These are phyloP conservation scores for Dactylellina parvicollis DNA, from an alignment of 2,329 filamentous ascomycete genomes.

Conservation along the genomic window DNA sequence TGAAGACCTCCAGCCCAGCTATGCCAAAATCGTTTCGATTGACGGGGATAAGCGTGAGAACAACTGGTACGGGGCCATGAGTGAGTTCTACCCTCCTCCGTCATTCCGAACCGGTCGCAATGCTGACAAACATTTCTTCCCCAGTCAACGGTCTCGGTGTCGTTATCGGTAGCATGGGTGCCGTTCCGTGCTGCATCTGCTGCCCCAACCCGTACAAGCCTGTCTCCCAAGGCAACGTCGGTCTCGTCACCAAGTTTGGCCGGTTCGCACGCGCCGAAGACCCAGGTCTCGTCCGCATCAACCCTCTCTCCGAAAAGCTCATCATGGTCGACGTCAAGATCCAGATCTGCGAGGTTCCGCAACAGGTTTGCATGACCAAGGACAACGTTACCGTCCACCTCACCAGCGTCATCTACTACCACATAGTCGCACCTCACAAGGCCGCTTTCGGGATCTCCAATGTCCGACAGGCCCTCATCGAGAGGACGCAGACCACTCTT, in stretches of 20 bases:
- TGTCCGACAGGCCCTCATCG: conserved; percentile 92
- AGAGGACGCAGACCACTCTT: conserved; percentile 96
- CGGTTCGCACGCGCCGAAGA: conserved; percentile 95
- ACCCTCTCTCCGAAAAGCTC: conserved; percentile 88
- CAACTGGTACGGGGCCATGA: conserved; percentile 91
- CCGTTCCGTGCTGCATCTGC: conserved; percentile 87
- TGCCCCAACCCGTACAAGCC: conserved; percentile 97
- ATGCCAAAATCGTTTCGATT: conserved; percentile 67
- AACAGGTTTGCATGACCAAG: conserved; percentile 99
- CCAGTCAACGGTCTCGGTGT: conserved; percentile 77
- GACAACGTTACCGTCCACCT: conserved; percentile 95
- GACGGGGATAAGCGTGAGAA: conserved; percentile 69
- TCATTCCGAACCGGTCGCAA: neutral
- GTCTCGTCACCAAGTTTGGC: conserved; percentile 94
- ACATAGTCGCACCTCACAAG: conserved; percentile 94
- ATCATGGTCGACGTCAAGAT: conserved; percentile 98
- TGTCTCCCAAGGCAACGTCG: conserved; percentile 91
- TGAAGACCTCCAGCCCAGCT: conserved; percentile 85
- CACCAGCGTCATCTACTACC: conserved; percentile 98
- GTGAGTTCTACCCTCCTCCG: conserved; percentile 65
- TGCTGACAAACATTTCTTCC: neutral
- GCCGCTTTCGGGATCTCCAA: conserved; percentile 96
- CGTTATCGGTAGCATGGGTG: conserved; percentile 79
- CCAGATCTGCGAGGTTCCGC: conserved; percentile 93
- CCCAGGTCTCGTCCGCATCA: conserved; percentile 95